phyloP scores from a whole-genome alignment of 441 rosid species.

The Gossypium schwendimanii region DNA sequence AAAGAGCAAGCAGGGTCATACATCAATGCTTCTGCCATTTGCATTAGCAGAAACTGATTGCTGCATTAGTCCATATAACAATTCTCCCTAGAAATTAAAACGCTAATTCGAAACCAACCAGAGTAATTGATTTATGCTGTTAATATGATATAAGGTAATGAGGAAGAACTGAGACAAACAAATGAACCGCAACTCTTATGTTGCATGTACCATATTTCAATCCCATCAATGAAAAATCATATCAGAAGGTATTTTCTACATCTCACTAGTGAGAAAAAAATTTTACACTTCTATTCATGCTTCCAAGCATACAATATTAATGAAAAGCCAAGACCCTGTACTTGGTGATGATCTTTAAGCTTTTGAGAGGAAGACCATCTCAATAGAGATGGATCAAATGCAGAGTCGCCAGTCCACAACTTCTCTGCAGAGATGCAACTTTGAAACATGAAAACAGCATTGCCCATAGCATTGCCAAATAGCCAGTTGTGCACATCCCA shows the following conservation, averaged over 20 bases:
- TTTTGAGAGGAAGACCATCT: constrained; percentile 44
- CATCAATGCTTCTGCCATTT: constrained; percentile 3
- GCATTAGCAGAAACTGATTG: background rate
- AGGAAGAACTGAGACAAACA: constrained; percentile 4
- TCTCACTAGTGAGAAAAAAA: constrained; percentile 16
- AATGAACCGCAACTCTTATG: constrained; percentile 13
- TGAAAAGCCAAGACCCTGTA: constrained; percentile 71
- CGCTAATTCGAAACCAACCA: background rate
- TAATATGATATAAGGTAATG: background rate
- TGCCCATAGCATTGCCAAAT: constrained; percentile 59
- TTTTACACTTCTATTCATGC: constrained; percentile 38
- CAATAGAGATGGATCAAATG: constrained; percentile 38
- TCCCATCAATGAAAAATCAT: constrained; percentile 20
- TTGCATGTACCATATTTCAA: constrained; percentile 23
- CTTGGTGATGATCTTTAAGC: constrained; percentile 39
- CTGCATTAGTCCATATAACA: background rate
- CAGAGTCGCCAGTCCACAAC: constrained; percentile 31
- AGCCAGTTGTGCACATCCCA: constrained; percentile 97
- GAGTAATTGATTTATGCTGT: background rate
- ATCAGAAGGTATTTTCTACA: constrained; percentile 19
- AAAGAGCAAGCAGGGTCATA: constrained; percentile 10
- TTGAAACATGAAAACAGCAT: constrained; percentile 86
- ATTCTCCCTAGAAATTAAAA: constrained; percentile 2
- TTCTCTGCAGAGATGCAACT: constrained; percentile 51
- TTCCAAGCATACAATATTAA: constrained; percentile 77